Percentiles rank a stretch among this genome's conserved stretches.
phyloP scores from a whole-genome alignment of 2,329 filamentous ascomycete genomes.

The Aotearoamyces nothofagi region DNA sequence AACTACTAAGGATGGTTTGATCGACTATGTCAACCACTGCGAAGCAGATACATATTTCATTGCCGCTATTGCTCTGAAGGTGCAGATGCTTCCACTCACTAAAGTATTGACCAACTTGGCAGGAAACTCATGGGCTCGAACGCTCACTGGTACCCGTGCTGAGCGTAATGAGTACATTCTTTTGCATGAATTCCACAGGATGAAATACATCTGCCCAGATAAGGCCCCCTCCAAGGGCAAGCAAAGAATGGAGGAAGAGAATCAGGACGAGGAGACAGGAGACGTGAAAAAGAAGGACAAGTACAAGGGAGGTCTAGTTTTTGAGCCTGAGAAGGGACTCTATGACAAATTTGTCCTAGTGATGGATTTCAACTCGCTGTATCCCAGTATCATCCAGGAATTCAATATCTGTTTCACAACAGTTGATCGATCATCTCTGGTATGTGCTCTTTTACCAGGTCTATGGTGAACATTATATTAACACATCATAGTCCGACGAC shows the following conservation, averaged over 20 bases:
- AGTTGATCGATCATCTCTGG: constrained; percentile 60
- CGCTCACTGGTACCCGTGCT: constrained; percentile 84
- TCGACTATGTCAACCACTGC: constrained; percentile 89
- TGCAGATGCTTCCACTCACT: constrained; percentile 85
- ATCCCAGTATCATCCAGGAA: constrained; percentile 99
- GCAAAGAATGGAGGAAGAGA: constrained; percentile 56
- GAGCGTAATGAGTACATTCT: constrained; percentile 99
- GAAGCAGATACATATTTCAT: constrained; percentile 95
- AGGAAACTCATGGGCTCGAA: constrained; percentile 96
- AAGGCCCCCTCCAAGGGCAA: constrained; percentile 73
- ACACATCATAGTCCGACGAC: constrained; percentile 43
- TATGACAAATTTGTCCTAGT: constrained; percentile 98
- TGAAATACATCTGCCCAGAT: constrained; percentile 96
- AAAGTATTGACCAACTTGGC: constrained; percentile 94
- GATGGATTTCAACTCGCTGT: constrained; percentile 99
- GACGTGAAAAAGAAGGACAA: constrained; percentile 97
- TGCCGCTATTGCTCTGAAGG: constrained; percentile 72
- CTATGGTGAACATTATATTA: constrained; percentile 4
- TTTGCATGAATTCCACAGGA: constrained; percentile 88
- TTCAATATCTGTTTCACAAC: constrained; percentile 99
- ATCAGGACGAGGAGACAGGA: constrained; percentile 49
- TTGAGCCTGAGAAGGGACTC: constrained; percentile 91
- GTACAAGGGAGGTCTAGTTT: constrained; percentile 95
- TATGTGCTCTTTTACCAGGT: constrained; percentile 29
- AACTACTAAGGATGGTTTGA: constrained; percentile 64